Evolutionary conservation across 371 early-diverging fungal genomes (phyloP), one percentile per base, ranked within the genome.

Genomic region (Funneliformis caledonium): DNA sequence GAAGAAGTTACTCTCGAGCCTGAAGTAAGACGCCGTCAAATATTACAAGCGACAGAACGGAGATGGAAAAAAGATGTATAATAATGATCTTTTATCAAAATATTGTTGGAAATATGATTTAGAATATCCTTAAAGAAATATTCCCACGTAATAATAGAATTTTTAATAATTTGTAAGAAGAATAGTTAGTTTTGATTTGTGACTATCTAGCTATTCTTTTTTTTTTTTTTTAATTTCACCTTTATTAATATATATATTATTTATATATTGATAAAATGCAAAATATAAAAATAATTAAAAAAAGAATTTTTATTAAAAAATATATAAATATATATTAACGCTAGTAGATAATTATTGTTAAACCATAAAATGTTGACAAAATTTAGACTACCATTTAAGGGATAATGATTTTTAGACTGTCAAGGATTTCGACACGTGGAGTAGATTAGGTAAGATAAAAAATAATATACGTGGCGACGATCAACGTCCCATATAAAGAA

Each of bases 1-100:
- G 26, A 52, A 76, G 61, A 61, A 16, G 37, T 59, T n/a, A 33
- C 60, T 22, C 26, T 74, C 11, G 33, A 37, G 9, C 31, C 50
- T 10, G 56, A 60, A 11, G 75, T 11, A 56, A 45, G 19, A 10
- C 50, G 56, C 33, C 75, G 52, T 6, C 26, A 76, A 62, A 61
- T 76, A 76, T 47, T 76, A 62, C 62, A 76, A 62, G 43, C 76
- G n/a, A 62, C 64, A 43, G 76, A 76, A 76, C 65, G 65, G 31
- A 65, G 26, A 43, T 72, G 72, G 72, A 43, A 42, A 22, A 48
- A 72, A 47, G 48, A 72, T 16, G 72, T 72, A 10, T 22, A 72
- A 19, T 31, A 37, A 72, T 47, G 22, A 43, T 33, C 19, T 42
- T 31, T 37, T 65, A 65, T 11, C 14, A 12, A 33, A 65, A 65